Conservation (phyloP, 306 rosid species). For the Lotus japonicus region DNA sequence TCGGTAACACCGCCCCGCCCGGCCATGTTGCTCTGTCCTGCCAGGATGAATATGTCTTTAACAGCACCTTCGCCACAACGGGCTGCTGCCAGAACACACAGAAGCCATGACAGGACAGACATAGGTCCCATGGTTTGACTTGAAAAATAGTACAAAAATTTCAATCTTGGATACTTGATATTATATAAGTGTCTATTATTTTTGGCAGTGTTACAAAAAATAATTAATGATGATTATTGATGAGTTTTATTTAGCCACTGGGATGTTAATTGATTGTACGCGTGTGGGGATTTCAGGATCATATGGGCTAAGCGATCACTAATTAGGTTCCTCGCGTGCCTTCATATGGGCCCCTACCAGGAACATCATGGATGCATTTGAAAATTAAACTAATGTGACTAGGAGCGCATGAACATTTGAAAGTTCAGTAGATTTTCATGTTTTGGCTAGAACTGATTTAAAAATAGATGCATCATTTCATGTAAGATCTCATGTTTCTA, state of each 20-base stretch:
- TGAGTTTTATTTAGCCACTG: no score
- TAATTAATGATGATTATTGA: no score
- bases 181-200: no score
- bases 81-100: background rate
- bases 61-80: background rate
- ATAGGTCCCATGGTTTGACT: background rate
- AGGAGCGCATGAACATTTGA: no score
- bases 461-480: no score
- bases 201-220: no score
- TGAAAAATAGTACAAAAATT: no score
- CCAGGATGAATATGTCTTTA: conserved; percentile 40
- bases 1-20: conserved; percentile 48
- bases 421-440: no score
- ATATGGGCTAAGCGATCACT: background rate
- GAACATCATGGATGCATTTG: background rate
- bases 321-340: conserved; percentile 23
- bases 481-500: no score
- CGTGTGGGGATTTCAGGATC: background rate
- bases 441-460: no score
- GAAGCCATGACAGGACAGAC: background rate
- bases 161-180: background rate
- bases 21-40: conserved; percentile 76
- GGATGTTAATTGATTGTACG: no score
- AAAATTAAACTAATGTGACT: background rate
- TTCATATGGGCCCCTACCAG: conserved; percentile 2